phyloP scores from a whole-genome alignment of 805 yeast species.

The Candida vaughaniae region DNA sequence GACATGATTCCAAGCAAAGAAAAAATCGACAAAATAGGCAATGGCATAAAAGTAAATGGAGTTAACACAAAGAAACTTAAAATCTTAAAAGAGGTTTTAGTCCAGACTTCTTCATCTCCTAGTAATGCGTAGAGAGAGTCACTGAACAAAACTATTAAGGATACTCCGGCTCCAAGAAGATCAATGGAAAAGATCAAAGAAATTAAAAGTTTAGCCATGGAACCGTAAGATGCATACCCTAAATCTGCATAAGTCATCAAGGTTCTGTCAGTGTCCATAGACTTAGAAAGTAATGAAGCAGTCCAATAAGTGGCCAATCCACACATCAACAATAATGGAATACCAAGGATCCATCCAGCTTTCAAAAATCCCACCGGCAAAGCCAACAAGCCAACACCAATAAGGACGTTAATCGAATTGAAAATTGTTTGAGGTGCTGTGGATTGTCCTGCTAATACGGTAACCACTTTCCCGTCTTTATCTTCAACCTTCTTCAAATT shows the following conservation, averaged over 20 bases:
- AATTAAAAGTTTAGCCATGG: slow-evolving; percentile 68
- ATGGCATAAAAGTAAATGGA: slow-evolving; percentile 79
- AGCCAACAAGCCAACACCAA: slow-evolving; percentile 69
- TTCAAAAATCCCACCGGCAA: slow-evolving; percentile 62
- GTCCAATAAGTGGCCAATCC: slow-evolving; percentile 74
- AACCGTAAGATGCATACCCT: slow-evolving; percentile 83
- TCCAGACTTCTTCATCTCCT: slow-evolving; percentile 38
- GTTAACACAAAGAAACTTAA: slow-evolving; percentile 69
- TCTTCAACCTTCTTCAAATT: slow-evolving; percentile 65
- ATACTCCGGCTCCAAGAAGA: slow-evolving; percentile 76
- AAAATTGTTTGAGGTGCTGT: slow-evolving; percentile 76
- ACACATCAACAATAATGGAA: slow-evolving; percentile 54
- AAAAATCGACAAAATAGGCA: slow-evolving; percentile 62
- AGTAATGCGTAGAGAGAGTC: slow-evolving; percentile 75
- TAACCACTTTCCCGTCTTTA: slow-evolving; percentile 64
- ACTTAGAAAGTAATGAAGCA: slow-evolving; percentile 68
- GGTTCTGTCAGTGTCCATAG: slow-evolving; percentile 79
- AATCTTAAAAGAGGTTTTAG: slow-evolving; percentile 55
- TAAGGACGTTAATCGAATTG: slow-evolving; percentile 68
- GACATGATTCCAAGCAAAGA: slow-evolving; percentile 17
- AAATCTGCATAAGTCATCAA: slow-evolving; percentile 86
- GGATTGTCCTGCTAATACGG: slow-evolving; percentile 78
- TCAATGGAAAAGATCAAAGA: slow-evolving; percentile 76
- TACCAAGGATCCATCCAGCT: slow-evolving; percentile 68
- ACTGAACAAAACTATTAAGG: slow-evolving; percentile 77